A percentile compares a stretch with the other conserved stretches of the same genome.
Conservation (phyloP, 1,284 basidiomycete species). For the Amylostereum areolatum region DNA sequence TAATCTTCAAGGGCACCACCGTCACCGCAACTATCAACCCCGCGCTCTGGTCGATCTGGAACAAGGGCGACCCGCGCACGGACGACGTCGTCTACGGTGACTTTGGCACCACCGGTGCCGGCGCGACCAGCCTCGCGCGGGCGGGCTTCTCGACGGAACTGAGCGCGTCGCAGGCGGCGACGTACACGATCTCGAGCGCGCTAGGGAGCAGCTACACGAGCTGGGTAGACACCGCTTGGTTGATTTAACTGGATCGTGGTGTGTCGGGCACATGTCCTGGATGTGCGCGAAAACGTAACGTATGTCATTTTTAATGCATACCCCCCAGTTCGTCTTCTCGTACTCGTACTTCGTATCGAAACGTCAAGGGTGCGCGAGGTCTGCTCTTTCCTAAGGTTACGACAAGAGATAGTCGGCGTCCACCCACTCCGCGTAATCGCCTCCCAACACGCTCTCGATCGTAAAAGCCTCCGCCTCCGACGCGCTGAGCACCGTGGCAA, state of each 20-base stretch:
- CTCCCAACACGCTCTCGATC: slow-evolving; percentile 38
- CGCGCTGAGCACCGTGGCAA: slow-evolving; percentile 32
- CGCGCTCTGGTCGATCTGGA: slow-evolving; percentile 43
- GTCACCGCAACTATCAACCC: slow-evolving; percentile 34
- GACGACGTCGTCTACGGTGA: slow-evolving; percentile 40
- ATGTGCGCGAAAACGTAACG: no score
- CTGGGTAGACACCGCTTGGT: slow-evolving; percentile 40
- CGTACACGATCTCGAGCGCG: slow-evolving; percentile 35
- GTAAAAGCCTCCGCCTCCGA: slow-evolving; percentile 30
- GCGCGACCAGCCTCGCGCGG: slow-evolving; percentile 25
- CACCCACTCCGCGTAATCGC: slow-evolving; percentile 38
- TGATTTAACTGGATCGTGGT: slow-evolving; percentile 18
- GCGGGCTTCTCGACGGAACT: slow-evolving; percentile 36
- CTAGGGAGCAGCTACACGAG: slow-evolving; percentile 35
- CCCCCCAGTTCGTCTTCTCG: no score
- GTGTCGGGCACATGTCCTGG: no score
- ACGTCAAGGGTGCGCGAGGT: slow-evolving; percentile 45
- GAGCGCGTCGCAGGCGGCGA: slow-evolving; percentile 27
- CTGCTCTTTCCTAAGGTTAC: slow-evolving; percentile 13
- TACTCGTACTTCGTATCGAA: neutral
- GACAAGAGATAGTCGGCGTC: slow-evolving; percentile 33
- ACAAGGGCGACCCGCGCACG: slow-evolving; percentile 28
- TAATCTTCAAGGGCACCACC: slow-evolving; percentile 27
- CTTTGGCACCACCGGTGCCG: slow-evolving; percentile 37
- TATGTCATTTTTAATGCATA: no score